Percentiles rank a stretch among this genome's conserved stretches.
Conservation (phyloP, 129 eudicot genomes). For the Chrysanthemum lavandulifolium region DNA sequence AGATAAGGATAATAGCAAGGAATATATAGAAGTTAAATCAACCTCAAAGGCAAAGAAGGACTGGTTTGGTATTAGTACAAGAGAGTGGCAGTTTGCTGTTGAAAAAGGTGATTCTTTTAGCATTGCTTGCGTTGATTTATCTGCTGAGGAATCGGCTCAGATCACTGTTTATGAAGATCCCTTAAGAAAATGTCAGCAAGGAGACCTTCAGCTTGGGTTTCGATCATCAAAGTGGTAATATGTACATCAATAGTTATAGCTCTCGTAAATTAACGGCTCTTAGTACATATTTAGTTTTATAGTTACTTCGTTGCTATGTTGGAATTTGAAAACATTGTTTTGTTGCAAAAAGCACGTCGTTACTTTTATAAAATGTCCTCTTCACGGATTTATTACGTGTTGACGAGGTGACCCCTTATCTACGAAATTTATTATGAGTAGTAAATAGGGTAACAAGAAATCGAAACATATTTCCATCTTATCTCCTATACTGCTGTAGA, state of each 20-base stretch:
- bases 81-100: conserved; percentile 70
- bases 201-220: conserved; percentile 58
- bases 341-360: too few species aligned
- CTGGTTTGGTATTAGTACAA: conserved; percentile 50
- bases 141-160: conserved; percentile 34
- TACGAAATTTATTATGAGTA: too few species aligned
- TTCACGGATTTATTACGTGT: too few species aligned
- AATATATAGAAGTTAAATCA: conserved; percentile 74
- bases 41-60: conserved; percentile 47
- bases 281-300: background rate
- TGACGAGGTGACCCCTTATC: too few species aligned
- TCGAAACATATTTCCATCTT: too few species aligned
- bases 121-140: conserved; percentile 58
- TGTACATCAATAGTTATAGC: background rate
- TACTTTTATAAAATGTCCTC: too few species aligned
- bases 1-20: conserved; percentile 37
- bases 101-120: conserved; percentile 73
- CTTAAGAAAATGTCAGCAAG: conserved; percentile 43
- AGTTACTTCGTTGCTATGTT: background rate
- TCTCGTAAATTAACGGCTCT: background rate
- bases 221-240: conserved; percentile 35
- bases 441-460: too few species aligned
- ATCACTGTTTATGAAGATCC: conserved; percentile 56
- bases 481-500: too few species aligned
- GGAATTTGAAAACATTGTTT: too few species aligned